Conservation (phyloP, 768 basidiomycete genomes). For the Termitomyces sp. region DNA sequence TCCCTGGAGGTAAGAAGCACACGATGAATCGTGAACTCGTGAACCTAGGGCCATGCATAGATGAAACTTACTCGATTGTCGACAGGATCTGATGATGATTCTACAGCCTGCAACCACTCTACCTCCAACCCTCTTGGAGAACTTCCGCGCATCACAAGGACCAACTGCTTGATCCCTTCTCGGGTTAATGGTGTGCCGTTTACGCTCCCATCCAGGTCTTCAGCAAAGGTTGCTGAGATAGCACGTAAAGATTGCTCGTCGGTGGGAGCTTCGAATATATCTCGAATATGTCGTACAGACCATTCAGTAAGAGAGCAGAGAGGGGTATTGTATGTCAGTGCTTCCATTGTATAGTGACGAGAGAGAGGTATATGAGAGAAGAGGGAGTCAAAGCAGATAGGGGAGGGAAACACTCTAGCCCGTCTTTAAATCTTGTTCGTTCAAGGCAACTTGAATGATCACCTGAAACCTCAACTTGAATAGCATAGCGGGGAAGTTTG, state of each 20-base stretch:
- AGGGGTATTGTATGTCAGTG: conserved; percentile 10
- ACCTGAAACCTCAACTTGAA: conserved; percentile 15
- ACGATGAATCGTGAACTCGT: background rate
- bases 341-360: conserved; percentile 10
- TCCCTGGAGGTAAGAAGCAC: conserved; percentile 25
- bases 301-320: conserved; percentile 44
- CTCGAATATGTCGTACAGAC: conserved; percentile 46
- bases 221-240: conserved; percentile 43
- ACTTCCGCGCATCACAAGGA: conserved; percentile 37
- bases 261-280: conserved; percentile 47
- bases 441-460: conserved; percentile 17
- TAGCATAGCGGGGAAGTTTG: conserved; percentile 5
- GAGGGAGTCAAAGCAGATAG: background rate
- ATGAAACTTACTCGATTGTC: conserved; percentile 38
- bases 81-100: conserved; percentile 34
- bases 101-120: conserved; percentile 46
- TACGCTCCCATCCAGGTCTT: conserved; percentile 33
- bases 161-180: conserved; percentile 36
- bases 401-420: background rate
- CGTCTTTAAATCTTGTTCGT: conserved; percentile 13
- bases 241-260: conserved; percentile 39
- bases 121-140: conserved; percentile 39
- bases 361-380: background rate
- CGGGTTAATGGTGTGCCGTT: conserved; percentile 41
- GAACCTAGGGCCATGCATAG: background rate